A percentile compares a stretch with the other conserved stretches of the same genome.
These are phyloP conservation scores for Bipolaris oryzae DNA, from an alignment of 2,329 filamentous ascomycete genomes.

Conservation along the genomic window DNA sequence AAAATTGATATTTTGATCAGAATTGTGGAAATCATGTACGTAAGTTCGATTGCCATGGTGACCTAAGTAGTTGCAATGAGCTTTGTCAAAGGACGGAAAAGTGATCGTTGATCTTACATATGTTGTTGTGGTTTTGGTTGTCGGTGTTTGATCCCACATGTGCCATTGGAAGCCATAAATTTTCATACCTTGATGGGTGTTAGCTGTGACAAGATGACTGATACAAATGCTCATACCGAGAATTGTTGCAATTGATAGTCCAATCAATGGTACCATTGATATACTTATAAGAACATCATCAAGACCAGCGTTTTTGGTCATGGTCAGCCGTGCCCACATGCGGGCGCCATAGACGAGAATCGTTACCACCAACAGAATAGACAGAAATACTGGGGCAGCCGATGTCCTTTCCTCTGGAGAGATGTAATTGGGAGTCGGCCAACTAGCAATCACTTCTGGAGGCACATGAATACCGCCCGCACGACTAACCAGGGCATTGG, in stretches of 20 bases:
- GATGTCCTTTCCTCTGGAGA: background rate
- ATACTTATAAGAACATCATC: background rate
- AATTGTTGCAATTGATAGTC: background rate
- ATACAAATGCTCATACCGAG: background rate
- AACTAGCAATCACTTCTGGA: background rate
- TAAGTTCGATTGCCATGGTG: constrained; percentile 3
- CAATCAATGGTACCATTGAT: background rate
- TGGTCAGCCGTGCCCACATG: background rate
- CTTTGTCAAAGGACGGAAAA: background rate
- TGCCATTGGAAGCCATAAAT: background rate
- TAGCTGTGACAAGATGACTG: background rate
- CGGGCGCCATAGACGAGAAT: background rate
- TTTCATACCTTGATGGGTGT: background rate
- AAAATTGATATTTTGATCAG: constrained; percentile 42
- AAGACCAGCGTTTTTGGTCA: background rate
- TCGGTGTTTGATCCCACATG: background rate
- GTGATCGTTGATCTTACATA: background rate
- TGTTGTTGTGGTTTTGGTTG: background rate
- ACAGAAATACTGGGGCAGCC: background rate
- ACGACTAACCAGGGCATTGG: background rate
- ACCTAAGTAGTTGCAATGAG: background rate
- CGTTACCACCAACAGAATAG: background rate
- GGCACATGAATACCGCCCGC: background rate
- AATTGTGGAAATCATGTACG: constrained; percentile 23
- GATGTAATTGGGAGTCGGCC: background rate